Conservation (phyloP, 352 stramenopile species). For the Phytophthora palmivora region DNA sequence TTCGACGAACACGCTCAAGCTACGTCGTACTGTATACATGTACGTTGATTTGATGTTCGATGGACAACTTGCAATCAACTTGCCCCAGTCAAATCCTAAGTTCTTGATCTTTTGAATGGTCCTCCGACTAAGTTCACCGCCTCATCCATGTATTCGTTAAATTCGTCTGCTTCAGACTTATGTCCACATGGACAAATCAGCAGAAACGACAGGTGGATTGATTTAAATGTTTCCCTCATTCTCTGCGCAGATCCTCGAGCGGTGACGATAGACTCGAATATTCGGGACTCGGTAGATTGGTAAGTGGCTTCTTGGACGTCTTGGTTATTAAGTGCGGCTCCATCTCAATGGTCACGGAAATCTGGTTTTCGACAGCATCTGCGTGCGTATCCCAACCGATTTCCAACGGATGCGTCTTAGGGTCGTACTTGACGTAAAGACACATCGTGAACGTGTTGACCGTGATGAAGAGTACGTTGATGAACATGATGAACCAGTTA, state of each 20-base stretch:
- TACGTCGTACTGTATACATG: too few relatives aligned
- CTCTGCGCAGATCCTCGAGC: slow-evolving; percentile 7
- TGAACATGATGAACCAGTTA: slow-evolving; percentile 48
- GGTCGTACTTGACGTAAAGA: slow-evolving; percentile 39
- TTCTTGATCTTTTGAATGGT: too few relatives aligned
- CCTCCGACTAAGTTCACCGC: too few relatives aligned
- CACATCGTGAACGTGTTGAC: slow-evolving; percentile 41
- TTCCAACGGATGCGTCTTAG: slow-evolving; percentile 29
- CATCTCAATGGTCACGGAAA: slow-evolving; percentile 28
- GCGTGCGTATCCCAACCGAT: slow-evolving; percentile 15
- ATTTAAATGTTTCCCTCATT: slow-evolving; percentile 11
- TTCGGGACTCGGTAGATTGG: slow-evolving; percentile 27
- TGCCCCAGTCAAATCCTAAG: too few relatives aligned
- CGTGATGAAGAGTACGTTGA: slow-evolving; percentile 45
- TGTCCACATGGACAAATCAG: slow-evolving; percentile 14
- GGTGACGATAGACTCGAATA: slow-evolving; percentile 27
- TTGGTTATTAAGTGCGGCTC: slow-evolving; percentile 13
- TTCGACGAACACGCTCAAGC: too few relatives aligned
- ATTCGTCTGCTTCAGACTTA: too few relatives aligned
- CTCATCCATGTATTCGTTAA: too few relatives aligned
- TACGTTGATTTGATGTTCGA: too few relatives aligned
- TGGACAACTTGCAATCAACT: too few relatives aligned
- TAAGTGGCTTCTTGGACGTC: slow-evolving; percentile 29
- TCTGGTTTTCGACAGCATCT: slow-evolving; percentile 6
- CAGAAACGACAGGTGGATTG: background rate